Conservation (phyloP, 176 grass and related monocot genomes). For the Eleusine coracana region DNA sequence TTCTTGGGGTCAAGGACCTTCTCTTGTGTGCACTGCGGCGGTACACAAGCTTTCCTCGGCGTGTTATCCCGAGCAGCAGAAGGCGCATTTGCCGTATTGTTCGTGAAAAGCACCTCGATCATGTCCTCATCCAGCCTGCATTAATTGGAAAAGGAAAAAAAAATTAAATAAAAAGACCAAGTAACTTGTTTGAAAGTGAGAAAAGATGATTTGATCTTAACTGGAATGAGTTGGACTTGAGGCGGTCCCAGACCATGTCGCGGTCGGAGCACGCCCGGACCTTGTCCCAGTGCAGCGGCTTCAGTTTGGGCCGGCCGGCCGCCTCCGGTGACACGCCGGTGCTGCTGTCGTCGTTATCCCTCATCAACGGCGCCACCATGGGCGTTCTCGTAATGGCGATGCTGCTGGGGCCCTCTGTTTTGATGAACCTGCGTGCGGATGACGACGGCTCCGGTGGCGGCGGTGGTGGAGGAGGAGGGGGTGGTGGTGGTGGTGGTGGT, state of each 20-base stretch:
- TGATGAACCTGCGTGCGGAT: slow-evolving; percentile 43
- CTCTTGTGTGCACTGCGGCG: slow-evolving; percentile 57
- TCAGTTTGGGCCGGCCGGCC: slow-evolving; percentile 58
- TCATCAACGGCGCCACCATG: slow-evolving; percentile 12
- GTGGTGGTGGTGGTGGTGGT: slow-evolving; percentile 34
- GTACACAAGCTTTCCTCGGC: slow-evolving; percentile 44
- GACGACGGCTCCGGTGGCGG: slow-evolving; percentile 23
- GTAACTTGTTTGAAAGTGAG: background rate
- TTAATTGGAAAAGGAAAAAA: slow-evolving; percentile 9
- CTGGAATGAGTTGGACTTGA: slow-evolving; percentile 95
- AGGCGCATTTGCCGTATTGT: slow-evolving; percentile 42
- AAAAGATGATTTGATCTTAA: slow-evolving; percentile 47
- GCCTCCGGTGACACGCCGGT: slow-evolving; percentile 25
- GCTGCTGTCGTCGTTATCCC: background rate
- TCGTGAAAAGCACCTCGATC: slow-evolving; percentile 86
- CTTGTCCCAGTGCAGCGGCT: slow-evolving; percentile 96
- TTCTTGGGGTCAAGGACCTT: slow-evolving; percentile 91
- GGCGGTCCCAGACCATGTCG: slow-evolving; percentile 78
- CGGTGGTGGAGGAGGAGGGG: slow-evolving; percentile 36
- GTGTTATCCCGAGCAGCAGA: slow-evolving; percentile 45
- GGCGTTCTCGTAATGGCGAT: slow-evolving; percentile 28
- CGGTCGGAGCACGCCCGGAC: slow-evolving; percentile 63
- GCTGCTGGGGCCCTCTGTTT: slow-evolving; percentile 39
- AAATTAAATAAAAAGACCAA: background rate
- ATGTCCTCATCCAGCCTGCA: slow-evolving; percentile 92